Percentiles rank a stretch among this genome's conserved stretches.
These are phyloP conservation scores for Penicillium cinerascens DNA, from an alignment of 495 filamentous ascomycete species.

Conservation along the genomic window DNA sequence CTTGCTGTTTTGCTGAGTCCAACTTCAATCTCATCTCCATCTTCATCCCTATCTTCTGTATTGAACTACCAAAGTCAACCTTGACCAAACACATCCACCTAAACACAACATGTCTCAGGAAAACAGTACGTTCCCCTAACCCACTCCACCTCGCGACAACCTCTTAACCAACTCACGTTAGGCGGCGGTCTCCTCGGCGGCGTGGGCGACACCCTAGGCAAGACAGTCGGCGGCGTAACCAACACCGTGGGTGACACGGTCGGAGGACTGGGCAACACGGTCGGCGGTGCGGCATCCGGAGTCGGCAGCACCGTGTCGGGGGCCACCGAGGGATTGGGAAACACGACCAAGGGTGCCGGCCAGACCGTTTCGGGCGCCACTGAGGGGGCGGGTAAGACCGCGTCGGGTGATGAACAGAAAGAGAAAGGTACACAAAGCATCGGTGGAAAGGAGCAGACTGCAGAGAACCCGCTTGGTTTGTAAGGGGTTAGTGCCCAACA, in stretches of 20 bases:
- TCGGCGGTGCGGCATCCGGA: constrained; percentile 31
- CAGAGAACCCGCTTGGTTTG: constrained; percentile 24
- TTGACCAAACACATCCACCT: not conserved
- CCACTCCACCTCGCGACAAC: not conserved
- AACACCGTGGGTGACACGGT: constrained; percentile 32
- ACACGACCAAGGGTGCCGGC: constrained; percentile 28
- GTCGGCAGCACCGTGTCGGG: constrained; percentile 34
- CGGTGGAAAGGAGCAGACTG: constrained; percentile 23
- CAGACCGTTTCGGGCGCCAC: constrained; percentile 8
- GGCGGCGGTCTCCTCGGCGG: constrained; percentile 30
- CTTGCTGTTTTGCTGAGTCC: no score
- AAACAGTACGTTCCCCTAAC: constrained; percentile 8
- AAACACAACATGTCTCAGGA: constrained; percentile 17
- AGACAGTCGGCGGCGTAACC: constrained; percentile 36
- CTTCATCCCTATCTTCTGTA: not conserved
- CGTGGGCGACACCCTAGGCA: constrained; percentile 33
- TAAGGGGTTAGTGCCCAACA: not conserved
- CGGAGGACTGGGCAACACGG: constrained; percentile 34
- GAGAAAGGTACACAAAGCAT: no score
- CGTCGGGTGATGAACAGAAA: not conserved
- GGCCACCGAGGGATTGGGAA: constrained; percentile 31
- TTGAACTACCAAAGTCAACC: no score
- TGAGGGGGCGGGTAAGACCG: no score
- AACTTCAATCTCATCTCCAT: not conserved
- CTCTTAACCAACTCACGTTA: not conserved